Percentiles rank a stretch among this genome's conserved stretches.
These are phyloP conservation scores for Ascochyta rabiei DNA, from an alignment of 2,329 filamentous ascomycete genomes.

Conservation along the genomic window DNA sequence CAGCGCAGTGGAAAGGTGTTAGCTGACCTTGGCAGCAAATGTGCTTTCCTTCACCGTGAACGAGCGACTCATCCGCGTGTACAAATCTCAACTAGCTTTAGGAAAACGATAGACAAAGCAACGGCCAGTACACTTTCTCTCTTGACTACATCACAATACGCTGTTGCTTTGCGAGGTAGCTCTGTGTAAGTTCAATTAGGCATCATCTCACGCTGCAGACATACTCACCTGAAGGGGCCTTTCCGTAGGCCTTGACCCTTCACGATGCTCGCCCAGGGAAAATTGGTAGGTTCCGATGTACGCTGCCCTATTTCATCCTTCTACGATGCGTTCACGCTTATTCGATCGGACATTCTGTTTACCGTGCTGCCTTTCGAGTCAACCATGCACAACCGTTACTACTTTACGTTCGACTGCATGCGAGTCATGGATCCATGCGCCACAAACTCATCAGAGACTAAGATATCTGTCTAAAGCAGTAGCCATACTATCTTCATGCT, in stretches of 20 bases:
- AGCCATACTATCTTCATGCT: background rate
- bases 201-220: too few relatives aligned
- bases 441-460: background rate
- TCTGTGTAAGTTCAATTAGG: too few relatives aligned
- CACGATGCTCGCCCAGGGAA: too few relatives aligned
- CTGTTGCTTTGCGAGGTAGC: too few relatives aligned
- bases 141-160: too few relatives aligned
- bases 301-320: too few relatives aligned
- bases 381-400: background rate
- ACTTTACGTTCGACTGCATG: background rate
- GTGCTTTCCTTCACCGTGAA: constrained; percentile 2
- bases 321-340: background rate
- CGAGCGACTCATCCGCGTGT: background rate
- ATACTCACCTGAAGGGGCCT: too few relatives aligned
- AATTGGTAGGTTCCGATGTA: too few relatives aligned
- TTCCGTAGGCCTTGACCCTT: too few relatives aligned
- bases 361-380: background rate
- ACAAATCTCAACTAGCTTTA: background rate
- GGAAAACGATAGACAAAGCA: background rate
- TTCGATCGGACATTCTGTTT: too few relatives aligned
- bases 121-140: too few relatives aligned
- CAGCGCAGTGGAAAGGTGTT: background rate
- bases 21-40: background rate
- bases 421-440: background rate
- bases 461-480: background rate